Evolutionary conservation across 78 protist genomes (phyloP).

Genomic region (Dictyostelium intermedium): DNA sequence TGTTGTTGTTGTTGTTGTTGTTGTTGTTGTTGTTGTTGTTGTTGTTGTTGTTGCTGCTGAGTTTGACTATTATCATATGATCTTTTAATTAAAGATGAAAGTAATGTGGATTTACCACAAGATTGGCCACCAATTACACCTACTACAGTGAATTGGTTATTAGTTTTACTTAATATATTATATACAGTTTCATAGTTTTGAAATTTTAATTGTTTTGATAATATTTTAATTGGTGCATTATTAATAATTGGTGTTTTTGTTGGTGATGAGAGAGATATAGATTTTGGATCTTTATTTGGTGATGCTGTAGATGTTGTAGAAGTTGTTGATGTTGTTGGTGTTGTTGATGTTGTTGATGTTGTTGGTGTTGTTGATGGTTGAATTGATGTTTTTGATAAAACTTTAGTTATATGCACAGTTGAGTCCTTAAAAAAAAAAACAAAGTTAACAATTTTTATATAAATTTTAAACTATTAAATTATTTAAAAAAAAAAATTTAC

Average conservation of each 20-base stretch:
- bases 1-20: not conserved
- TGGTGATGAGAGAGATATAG: too few species aligned
- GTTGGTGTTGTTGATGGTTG: not conserved
- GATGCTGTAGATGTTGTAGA: not conserved
- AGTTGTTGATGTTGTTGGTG: not conserved
- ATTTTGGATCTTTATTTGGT: not conserved
- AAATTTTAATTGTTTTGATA: slow-evolving; percentile 19
- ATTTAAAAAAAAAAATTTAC: not conserved
- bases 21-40: not conserved
- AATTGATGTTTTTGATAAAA: slow-evolving; percentile 5
- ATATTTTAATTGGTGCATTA: not conserved
- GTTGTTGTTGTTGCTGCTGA: not conserved
- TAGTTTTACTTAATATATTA: not conserved
- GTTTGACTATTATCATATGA: not conserved
- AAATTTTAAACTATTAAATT: not conserved
- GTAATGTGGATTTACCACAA: slow-evolving; percentile 51
- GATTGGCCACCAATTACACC: slow-evolving; percentile 68
- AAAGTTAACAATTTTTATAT: too few species aligned
- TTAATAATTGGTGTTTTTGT: not conserved
- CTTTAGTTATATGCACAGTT: slow-evolving; percentile 12
- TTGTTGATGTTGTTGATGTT: not conserved
- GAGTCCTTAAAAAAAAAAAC: not conserved
- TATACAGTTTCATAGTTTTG: not conserved
- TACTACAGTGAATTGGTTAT: slow-evolving; percentile 41
- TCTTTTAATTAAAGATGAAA: slow-evolving; percentile 32